Percentiles rank a stretch among this genome's conserved stretches.
Evolutionary conservation across 1,284 basidiomycete species (phyloP).

Genomic region (Athelia psychrophila): DNA sequence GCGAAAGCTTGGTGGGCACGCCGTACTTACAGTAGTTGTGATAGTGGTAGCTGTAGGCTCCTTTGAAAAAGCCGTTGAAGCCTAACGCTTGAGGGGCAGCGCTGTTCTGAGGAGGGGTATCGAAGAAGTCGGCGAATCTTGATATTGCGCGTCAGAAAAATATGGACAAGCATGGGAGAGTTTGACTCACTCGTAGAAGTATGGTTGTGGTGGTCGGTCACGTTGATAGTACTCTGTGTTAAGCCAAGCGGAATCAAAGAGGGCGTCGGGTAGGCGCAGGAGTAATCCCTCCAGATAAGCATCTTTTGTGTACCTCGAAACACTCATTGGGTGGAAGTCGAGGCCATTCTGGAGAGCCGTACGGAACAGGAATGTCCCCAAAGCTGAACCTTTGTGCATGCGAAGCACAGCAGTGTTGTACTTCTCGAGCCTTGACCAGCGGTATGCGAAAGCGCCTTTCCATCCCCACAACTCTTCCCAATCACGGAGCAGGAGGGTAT

Average conservation of each 20-base stretch:
- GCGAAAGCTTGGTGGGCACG: conserved; percentile 9
- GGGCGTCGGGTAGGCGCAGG: conserved; percentile 76
- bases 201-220: conserved; percentile 81
- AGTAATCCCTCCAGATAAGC: conserved; percentile 72
- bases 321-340: conserved; percentile 88
- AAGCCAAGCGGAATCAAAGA: conserved; percentile 88
- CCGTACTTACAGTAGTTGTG: conserved; percentile 70
- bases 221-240: conserved; percentile 82
- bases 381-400: conserved; percentile 77
- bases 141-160: conserved; percentile 7
- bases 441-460: conserved; percentile 84
- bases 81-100: conserved; percentile 76
- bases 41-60: conserved; percentile 85
- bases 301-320: conserved; percentile 78
- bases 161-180: no score
- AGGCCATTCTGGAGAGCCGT: conserved; percentile 83
- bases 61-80: conserved; percentile 85
- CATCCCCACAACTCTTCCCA: conserved; percentile 92
- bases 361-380: conserved; percentile 81
- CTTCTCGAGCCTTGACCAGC: conserved; percentile 78
- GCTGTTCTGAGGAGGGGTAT: conserved; percentile 64
- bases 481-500: conserved; percentile 84
- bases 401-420: conserved; percentile 88
- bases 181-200: conserved; percentile 66
- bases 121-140: conserved; percentile 80